Conservation (phyloP, 768 basidiomycete species). For the button mushroom (Agaricus bisporus) region DNA sequence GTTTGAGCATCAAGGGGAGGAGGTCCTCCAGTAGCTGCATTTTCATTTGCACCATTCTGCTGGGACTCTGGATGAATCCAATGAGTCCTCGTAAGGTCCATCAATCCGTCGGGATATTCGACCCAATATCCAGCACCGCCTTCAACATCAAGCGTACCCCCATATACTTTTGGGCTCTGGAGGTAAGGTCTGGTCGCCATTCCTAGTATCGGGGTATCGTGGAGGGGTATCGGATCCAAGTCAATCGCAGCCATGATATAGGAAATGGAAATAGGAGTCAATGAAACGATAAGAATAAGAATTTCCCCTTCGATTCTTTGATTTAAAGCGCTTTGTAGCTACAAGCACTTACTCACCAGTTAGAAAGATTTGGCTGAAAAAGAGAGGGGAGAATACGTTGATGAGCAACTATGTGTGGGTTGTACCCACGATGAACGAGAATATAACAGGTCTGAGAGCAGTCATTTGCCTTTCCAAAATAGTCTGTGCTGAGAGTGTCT, state of each 20-base stretch:
- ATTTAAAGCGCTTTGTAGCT: no score
- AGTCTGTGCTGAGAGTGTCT: no score
- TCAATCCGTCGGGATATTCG: constrained; percentile 58
- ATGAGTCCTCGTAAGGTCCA: constrained; percentile 50
- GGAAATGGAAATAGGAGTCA: not conserved
- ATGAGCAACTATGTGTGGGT: not conserved
- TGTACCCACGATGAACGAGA: constrained; percentile 1
- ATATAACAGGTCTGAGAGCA: constrained; percentile 9
- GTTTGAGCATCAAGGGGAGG: constrained; percentile 24
- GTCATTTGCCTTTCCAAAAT: not conserved
- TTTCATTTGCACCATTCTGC: constrained; percentile 5
- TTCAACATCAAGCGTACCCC: constrained; percentile 24
- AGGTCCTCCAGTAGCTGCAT: constrained; percentile 9
- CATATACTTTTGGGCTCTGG: constrained; percentile 42
- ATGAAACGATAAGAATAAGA: not conserved
- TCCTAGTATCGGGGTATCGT: constrained; percentile 36
- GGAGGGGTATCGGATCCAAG: constrained; percentile 14
- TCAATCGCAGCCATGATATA: not conserved
- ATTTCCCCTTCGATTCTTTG: no score
- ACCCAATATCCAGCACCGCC: constrained; percentile 51
- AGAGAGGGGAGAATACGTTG: not conserved
- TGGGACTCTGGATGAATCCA: constrained; percentile 22
- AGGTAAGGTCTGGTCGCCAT: constrained; percentile 45
- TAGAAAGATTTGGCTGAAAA: not conserved
- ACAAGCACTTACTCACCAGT: no score